Percentiles rank a stretch among this genome's conserved stretches.
These are phyloP conservation scores for Yamadazyma oceani DNA, from an alignment of 1,139 yeast genomes.

Conservation along the genomic window DNA sequence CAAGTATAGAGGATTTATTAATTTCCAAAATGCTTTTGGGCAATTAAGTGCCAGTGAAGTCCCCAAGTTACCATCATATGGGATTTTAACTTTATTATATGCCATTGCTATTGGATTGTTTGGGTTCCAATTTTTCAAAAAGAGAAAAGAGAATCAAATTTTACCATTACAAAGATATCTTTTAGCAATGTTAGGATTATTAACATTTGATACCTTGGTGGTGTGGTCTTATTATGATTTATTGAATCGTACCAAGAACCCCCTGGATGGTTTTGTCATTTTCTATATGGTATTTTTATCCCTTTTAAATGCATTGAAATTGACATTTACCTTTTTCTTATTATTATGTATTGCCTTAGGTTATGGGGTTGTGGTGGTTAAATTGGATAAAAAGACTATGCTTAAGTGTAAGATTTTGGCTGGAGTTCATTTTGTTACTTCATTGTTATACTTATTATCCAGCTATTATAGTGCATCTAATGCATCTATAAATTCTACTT, in stretches of 20 bases:
- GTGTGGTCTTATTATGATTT: constrained; percentile 92
- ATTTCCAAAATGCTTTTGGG: constrained; percentile 91
- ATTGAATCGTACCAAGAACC: constrained; percentile 58
- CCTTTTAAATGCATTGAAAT: constrained; percentile 73
- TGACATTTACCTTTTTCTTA: constrained; percentile 86
- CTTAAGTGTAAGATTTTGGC: constrained; percentile 78
- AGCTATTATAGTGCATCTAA: constrained; percentile 48
- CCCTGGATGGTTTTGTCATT: constrained; percentile 60
- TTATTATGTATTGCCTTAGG: constrained; percentile 85
- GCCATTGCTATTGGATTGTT: constrained; percentile 79
- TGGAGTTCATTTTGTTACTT: constrained; percentile 65
- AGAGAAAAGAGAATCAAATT: constrained; percentile 72
- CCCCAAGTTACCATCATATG: constrained; percentile 88
- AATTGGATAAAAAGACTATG: constrained; percentile 76
- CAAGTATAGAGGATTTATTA: constrained; percentile 62
- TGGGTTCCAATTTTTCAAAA: constrained; percentile 82
- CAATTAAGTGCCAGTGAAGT: constrained; percentile 85
- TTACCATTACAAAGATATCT: constrained; percentile 89
- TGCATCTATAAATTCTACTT: constrained; percentile 19
- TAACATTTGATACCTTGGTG: constrained; percentile 81
- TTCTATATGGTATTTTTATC: constrained; percentile 79
- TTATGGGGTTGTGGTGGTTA: constrained; percentile 89
- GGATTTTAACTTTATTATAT: constrained; percentile 79
- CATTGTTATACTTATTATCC: constrained; percentile 66
- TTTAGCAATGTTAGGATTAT: constrained; percentile 78